Evolutionary conservation across 768 basidiomycete species (phyloP).

Genomic region (Termitomyces sp.): DNA sequence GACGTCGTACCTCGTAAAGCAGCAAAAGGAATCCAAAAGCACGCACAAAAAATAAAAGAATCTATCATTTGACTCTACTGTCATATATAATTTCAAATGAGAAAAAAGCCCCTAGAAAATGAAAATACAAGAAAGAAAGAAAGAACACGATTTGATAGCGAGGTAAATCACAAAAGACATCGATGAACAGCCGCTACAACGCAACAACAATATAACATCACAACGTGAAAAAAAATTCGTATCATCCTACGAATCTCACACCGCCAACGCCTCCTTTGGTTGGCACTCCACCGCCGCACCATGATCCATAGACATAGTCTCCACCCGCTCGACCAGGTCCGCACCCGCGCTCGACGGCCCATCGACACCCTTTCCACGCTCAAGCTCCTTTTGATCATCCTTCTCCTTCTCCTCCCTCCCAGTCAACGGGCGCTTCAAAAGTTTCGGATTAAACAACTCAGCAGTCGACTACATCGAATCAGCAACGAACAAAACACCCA

Average conservation of each 20-base stretch:
- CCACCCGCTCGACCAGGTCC: slow-evolving; percentile 33
- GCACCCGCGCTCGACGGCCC: slow-evolving; percentile 29
- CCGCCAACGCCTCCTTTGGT: neutral
- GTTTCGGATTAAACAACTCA: slow-evolving; percentile 34
- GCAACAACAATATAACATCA: slow-evolving; percentile 5
- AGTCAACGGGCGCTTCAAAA: slow-evolving; percentile 21
- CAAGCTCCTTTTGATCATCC: slow-evolving; percentile 14
- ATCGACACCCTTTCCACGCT: slow-evolving; percentile 14
- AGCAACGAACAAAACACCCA: neutral
- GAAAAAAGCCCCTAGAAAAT: slow-evolving; percentile 9
- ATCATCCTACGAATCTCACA: neutral
- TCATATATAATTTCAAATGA: slow-evolving; percentile 3
- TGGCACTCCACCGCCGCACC: slow-evolving; percentile 11
- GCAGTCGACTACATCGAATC: slow-evolving; percentile 21
- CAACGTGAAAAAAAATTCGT: neutral
- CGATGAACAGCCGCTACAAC: neutral
- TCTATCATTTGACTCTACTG: slow-evolving; percentile 10
- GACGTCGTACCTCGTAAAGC: no score
- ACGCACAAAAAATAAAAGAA: neutral
- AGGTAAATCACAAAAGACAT: slow-evolving; percentile 11
- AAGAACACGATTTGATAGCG: slow-evolving; percentile 15
- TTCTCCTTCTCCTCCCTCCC: slow-evolving; percentile 21
- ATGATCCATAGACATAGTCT: slow-evolving; percentile 32
- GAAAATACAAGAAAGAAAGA: slow-evolving; percentile 9
- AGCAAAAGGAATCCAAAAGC: no score